Conservation (phyloP, 2,329 filamentous ascomycete genomes). For the Arachnomyces sp. region DNA sequence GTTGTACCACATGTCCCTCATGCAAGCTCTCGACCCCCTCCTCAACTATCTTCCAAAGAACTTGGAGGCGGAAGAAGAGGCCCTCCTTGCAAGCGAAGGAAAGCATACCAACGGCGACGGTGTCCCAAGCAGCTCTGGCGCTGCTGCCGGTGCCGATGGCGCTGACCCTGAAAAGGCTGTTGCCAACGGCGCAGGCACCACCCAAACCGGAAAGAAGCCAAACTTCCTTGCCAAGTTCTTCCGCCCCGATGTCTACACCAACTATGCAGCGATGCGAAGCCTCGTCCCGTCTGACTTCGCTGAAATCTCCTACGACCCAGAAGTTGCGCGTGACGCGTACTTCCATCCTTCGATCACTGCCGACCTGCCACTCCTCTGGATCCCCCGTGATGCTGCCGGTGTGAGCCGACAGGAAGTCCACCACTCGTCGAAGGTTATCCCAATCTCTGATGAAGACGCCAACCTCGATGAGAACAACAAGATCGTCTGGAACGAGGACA, state of each 20-base stretch:
- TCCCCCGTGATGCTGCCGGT: constrained; percentile 65
- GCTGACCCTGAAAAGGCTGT: constrained; percentile 23
- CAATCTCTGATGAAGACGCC: constrained; percentile 73
- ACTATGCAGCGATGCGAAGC: constrained; percentile 62
- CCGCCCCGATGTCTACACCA: constrained; percentile 66
- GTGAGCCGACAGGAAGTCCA: constrained; percentile 69
- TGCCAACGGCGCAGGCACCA: constrained; percentile 20
- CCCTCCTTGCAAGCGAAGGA: constrained; percentile 19
- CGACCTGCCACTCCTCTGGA: constrained; percentile 66
- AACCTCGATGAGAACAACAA: constrained; percentile 62
- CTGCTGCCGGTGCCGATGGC: constrained; percentile 22
- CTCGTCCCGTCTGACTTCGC: constrained; percentile 55
- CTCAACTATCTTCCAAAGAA: constrained; percentile 72
- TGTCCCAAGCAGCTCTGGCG: constrained; percentile 20
- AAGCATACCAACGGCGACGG: constrained; percentile 13
- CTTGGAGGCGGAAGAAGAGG: constrained; percentile 51
- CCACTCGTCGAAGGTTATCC: constrained; percentile 62
- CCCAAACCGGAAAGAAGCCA: constrained; percentile 21
- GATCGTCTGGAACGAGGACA: constrained; percentile 50
- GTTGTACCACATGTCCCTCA: constrained; percentile 65
- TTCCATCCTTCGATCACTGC: constrained; percentile 61
- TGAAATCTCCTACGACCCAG: constrained; percentile 51
- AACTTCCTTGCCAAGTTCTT: constrained; percentile 50
- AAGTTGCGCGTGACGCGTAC: constrained; percentile 61
- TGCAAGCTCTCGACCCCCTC: constrained; percentile 64